These are phyloP conservation scores for Parascedosporium putredinis DNA, from an alignment of 2,329 filamentous ascomycete species.

Conservation along the genomic window DNA sequence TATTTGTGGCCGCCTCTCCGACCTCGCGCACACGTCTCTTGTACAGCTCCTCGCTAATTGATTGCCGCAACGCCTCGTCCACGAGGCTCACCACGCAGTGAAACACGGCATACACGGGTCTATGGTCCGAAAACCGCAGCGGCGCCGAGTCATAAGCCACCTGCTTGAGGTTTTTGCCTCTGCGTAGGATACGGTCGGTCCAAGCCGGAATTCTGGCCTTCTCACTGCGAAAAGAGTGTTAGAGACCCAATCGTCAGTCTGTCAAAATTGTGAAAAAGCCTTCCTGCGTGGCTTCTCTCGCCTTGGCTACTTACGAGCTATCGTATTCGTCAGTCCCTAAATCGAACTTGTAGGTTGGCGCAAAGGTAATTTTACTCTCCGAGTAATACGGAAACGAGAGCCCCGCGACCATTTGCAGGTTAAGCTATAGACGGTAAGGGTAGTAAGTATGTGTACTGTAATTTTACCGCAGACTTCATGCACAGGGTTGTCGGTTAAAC, in stretches of 20 bases:
- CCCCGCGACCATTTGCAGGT: constrained; percentile 92
- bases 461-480: no score
- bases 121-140: constrained; percentile 84
- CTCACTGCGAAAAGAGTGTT: constrained; percentile 46
- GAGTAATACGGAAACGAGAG: constrained; percentile 85
- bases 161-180: constrained; percentile 74
- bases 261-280: no score
- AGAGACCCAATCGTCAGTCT: no score
- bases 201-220: constrained; percentile 93
- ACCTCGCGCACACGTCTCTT: constrained; percentile 55
- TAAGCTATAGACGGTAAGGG: no score
- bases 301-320: constrained; percentile 73
- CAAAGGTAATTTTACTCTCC: constrained; percentile 77
- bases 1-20: constrained; percentile 49
- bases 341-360: constrained; percentile 94
- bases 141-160: constrained; percentile 73
- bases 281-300: no score
- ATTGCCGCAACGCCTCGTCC: constrained; percentile 62
- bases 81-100: constrained; percentile 73
- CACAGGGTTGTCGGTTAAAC: no score
- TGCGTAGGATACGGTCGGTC: constrained; percentile 88
- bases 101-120: constrained; percentile 89
- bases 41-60: constrained; percentile 67
- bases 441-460: no score
- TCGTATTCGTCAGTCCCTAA: constrained; percentile 83